These are phyloP conservation scores for Nitzschia sp. DNA, from an alignment of 108 stramenopile species.

Conservation along the genomic window DNA sequence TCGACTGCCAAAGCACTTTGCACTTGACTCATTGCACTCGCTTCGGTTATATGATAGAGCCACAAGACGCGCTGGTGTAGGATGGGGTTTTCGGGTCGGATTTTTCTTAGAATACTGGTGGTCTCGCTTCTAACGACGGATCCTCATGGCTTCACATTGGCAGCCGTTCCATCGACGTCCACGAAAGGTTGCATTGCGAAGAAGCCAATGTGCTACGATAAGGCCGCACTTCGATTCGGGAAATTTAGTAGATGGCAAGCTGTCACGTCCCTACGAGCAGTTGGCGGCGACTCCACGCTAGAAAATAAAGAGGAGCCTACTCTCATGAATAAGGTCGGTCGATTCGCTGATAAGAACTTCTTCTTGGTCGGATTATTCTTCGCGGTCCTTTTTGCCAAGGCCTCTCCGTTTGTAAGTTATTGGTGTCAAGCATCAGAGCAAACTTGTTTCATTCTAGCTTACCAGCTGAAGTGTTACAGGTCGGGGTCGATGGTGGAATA, in stretches of 20 bases:
- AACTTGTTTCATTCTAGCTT: no score
- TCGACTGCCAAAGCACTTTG: no score
- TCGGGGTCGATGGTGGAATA: slow-evolving; percentile 74
- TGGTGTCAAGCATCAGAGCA: no score
- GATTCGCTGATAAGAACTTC: slow-evolving; percentile 71
- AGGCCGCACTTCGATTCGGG: background rate
- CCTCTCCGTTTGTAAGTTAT: slow-evolving; percentile 44
- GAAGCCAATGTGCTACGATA: background rate
- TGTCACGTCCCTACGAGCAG: background rate
- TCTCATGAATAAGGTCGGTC: background rate
- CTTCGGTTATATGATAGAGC: no score
- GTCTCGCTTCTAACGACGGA: background rate
- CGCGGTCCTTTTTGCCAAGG: slow-evolving; percentile 65
- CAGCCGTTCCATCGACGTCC: background rate
- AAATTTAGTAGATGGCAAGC: no score
- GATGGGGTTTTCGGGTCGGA: no score
- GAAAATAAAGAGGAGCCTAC: background rate
- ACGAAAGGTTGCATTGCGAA: background rate
- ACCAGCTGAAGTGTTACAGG: slow-evolving; percentile 14
- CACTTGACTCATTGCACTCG: no score
- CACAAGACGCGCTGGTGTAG: no score
- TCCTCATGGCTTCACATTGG: background rate
- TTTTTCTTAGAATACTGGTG: background rate
- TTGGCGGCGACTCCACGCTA: background rate
- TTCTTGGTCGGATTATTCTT: slow-evolving; percentile 79